Evolutionary conservation across 352 stramenopile species (phyloP).

Genomic region (Phytophthora sojae): DNA sequence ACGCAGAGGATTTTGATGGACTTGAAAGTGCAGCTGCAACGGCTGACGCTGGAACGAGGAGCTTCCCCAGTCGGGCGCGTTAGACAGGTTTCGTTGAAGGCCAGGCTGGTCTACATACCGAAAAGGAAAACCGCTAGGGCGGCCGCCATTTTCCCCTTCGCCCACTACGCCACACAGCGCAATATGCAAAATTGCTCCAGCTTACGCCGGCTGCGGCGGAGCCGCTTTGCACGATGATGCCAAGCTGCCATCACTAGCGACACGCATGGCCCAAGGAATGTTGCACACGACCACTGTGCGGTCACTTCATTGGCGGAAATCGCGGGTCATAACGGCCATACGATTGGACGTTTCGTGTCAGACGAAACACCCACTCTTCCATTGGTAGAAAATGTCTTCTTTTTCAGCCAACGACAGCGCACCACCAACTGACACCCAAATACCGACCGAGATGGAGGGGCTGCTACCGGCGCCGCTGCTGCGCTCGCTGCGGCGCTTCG

Average conservation of each 20-base stretch:
- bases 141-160: not conserved
- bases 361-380: not conserved
- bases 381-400: conserved; percentile 7
- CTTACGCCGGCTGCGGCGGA: not conserved
- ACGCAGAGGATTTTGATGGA: not conserved
- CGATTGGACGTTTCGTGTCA: conserved; percentile 17
- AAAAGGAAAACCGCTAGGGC: conserved; percentile 17
- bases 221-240: not conserved
- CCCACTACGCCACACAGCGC: not conserved
- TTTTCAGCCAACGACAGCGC: conserved; percentile 22
- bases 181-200: not conserved
- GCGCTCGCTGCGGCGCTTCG: conserved; percentile 48
- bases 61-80: conserved; percentile 4
- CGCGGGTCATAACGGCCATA: conserved; percentile 4
- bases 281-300: not conserved
- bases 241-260: conserved; percentile 14
- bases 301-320: conserved; percentile 20
- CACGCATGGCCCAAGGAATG: conserved; percentile 1
- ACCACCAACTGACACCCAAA: too few species aligned
- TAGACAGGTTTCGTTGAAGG: conserved; percentile 20
- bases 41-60: not conserved
- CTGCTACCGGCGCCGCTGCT: conserved; percentile 43
- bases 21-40: not conserved
- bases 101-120: conserved; percentile 4
- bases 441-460: conserved; percentile 23